Evolutionary conservation across 1,139 yeast genomes (phyloP), one percentile per base, ranked within the genome.

Genomic region (Geotrichum restrictum): DNA sequence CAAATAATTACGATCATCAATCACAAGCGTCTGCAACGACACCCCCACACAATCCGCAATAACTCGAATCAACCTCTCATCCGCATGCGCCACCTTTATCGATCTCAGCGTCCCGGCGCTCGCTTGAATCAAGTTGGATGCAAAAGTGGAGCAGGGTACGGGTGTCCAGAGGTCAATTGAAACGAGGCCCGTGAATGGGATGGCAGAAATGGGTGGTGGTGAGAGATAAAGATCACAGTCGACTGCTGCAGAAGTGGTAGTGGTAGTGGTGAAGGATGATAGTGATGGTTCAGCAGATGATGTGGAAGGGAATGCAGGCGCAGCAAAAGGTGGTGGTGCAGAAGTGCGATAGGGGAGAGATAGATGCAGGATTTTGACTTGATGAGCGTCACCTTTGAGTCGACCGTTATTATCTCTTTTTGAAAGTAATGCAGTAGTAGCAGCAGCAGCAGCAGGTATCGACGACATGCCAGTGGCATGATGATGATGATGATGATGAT

Each of bases 1-100:
- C 16, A 42, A 8, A 19, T 45, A 45, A 13, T 45, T 36, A 18
- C 42, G 27, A 24, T 45, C 49, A 32, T 45, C 49, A 10, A 45
- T 37, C 11, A 45, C 34, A 18, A 45, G 27, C 27, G 22, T 38
- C 14, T 14, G 18, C 22, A 45, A 27, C 27, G 37, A 13, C 10
- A 24, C 24, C 13, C 29, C 46, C 18, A 31, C 34, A 16, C 29
- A 18, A 3, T 43, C 31, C 2, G 46, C 46, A 5, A 43, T 13
- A 19, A 36, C 29, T 7, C 11, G 10, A 11, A 43, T 31, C 27
- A 43, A 21, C n/a, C 32, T 27, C 10, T 36, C 38, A 37, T 31
- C 16, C n/a, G 36, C 36, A 21, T 31, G 37, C 38, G 38, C 18
- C 5, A 43, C 38, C 38, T 38, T 33, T 13, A 43, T 19, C 18